A percentile compares a stretch with the other conserved stretches of the same genome.
Conservation (phyloP, 768 basidiomycete species). For the Tremella mesenterica region DNA sequence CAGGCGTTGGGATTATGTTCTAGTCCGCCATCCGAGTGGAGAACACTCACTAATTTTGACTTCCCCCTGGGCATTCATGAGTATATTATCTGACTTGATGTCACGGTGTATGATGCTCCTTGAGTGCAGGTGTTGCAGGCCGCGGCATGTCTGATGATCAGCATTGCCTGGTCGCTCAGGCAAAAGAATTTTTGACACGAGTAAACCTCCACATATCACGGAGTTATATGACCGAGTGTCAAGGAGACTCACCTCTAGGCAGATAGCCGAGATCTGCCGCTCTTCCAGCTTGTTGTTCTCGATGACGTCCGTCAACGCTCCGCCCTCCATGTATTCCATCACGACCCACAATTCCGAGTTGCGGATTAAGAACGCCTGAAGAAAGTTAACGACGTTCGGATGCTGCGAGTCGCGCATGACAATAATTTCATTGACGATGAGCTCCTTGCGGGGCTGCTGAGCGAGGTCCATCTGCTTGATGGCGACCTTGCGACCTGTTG, state of each 20-base stretch:
- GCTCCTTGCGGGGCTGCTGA: slow-evolving; percentile 90
- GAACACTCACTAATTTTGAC: slow-evolving; percentile 87
- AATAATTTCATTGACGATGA: slow-evolving; percentile 94
- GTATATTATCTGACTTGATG: slow-evolving; percentile 93
- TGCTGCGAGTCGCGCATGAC: slow-evolving; percentile 99
- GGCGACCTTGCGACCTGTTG: slow-evolving; percentile 78
- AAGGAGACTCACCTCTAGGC: slow-evolving; percentile 61
- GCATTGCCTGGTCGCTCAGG: not conserved
- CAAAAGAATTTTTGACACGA: no score
- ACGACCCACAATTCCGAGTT: slow-evolving; percentile 92
- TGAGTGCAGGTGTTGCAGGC: slow-evolving; percentile 81
- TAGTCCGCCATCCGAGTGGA: no score
- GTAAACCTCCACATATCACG: no score
- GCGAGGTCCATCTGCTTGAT: slow-evolving; percentile 98
- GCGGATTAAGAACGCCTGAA: slow-evolving; percentile 82
- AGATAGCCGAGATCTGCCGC: slow-evolving; percentile 88
- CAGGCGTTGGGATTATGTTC: not conserved
- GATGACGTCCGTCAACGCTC: slow-evolving; percentile 88
- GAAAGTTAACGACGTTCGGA: slow-evolving; percentile 92
- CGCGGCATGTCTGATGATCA: slow-evolving; percentile 73
- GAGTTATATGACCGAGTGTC: not conserved
- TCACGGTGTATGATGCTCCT: slow-evolving; percentile 94
- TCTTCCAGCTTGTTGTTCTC: slow-evolving; percentile 93
- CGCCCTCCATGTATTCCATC: slow-evolving; percentile 99
- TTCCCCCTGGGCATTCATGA: slow-evolving; percentile 80